phyloP scores from a whole-genome alignment of 75 land plant species.

The Pinus tabuliformis region DNA sequence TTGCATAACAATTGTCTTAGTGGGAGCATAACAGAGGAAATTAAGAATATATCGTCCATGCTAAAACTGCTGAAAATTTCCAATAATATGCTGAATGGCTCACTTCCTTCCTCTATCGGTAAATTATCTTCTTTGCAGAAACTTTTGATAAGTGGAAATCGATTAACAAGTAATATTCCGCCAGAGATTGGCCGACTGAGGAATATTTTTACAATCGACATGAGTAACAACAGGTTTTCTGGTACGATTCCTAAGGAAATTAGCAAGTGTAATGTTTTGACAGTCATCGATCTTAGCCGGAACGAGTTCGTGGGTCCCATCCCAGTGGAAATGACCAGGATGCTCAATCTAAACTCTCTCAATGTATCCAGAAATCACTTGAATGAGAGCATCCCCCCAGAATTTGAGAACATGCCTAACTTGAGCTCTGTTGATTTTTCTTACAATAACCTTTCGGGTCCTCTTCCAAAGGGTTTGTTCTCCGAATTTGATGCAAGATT shows the following conservation, averaged over 20 bases:
- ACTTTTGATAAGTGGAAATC: conserved; percentile 15
- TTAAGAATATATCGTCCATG: too few relatives aligned
- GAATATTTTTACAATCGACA: conserved; percentile 11
- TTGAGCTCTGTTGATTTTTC: conserved; percentile 37
- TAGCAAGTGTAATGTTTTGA: conserved; percentile 24
- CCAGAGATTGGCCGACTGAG: conserved; percentile 25
- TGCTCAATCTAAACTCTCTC: conserved; percentile 22
- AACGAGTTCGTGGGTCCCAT: conserved; percentile 27
- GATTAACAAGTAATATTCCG: conserved; percentile 18
- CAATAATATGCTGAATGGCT: conserved; percentile 19
- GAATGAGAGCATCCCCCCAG: conserved; percentile 23
- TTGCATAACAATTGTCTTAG: too few relatives aligned
- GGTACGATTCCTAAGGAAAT: conserved; percentile 25
- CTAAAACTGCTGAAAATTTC: conserved; percentile 21
- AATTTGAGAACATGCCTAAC: conserved; percentile 11
- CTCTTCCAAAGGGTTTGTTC: conserved; percentile 1
- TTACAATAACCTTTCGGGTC: conserved; percentile 41
- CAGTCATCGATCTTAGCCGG: conserved; percentile 22
- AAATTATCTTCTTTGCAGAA: neutral
- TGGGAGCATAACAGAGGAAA: too few relatives aligned
- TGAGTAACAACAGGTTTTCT: conserved; percentile 17
- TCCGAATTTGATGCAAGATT: conserved; percentile 14
- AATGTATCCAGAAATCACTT: conserved; percentile 30
- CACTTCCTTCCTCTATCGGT: conserved; percentile 14
- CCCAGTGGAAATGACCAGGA: conserved; percentile 15